A percentile compares a stretch with the other conserved stretches of the same genome.
phyloP scores from a whole-genome alignment of 441 rosid genomes.

The Erodium texanum region DNA sequence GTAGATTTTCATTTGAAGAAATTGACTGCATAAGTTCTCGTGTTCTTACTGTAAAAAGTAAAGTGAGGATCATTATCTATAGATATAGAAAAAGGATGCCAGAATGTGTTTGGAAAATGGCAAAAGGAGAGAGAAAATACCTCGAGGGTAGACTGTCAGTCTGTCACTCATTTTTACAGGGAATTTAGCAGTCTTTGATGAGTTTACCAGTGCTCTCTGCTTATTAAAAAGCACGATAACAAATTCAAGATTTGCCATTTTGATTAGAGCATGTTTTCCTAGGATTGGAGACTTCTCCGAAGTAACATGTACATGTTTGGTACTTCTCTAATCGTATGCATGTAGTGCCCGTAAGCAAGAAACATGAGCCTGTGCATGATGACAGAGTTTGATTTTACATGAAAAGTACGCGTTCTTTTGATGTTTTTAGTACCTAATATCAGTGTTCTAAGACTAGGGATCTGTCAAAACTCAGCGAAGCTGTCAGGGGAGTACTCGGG shows the following conservation, averaged over 20 bases:
- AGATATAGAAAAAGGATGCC: background rate
- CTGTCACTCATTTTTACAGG: background rate
- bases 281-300: background rate
- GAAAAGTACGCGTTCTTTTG: background rate
- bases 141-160: background rate
- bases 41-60: background rate
- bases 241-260: background rate
- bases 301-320: background rate
- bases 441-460: no score
- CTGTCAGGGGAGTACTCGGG: no score
- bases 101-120: background rate
- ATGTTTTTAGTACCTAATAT: background rate
- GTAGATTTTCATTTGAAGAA: background rate
- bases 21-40: background rate
- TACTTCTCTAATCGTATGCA: background rate
- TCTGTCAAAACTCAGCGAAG: no score
- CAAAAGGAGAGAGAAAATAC: background rate
- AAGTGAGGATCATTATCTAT: background rate
- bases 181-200: background rate
- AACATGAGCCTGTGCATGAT: background rate
- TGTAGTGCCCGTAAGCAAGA: background rate
- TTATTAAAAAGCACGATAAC: background rate
- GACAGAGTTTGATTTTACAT: background rate
- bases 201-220: constrained; percentile 1
- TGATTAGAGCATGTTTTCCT: background rate